Base-by-base conservation (phyloP, 148 eudicot species). In the Rhododendron mucronatum region DNA sequence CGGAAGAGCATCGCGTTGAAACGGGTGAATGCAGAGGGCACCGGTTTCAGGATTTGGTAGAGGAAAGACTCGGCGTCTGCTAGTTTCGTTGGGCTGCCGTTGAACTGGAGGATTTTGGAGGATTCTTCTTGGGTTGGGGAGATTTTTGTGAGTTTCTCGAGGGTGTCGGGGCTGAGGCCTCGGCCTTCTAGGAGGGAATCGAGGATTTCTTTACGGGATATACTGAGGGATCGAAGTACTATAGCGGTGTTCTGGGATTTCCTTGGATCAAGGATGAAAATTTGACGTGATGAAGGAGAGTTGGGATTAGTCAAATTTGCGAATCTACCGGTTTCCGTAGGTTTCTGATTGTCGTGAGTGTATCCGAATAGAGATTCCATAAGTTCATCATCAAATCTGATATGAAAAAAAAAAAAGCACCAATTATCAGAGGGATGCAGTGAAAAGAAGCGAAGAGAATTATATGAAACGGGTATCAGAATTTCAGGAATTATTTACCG, bases 41-140 rank as follows among this genome's bases (percentile, higher is more conserved):
- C 78, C 2, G 90, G 84, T 83, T 87, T 90, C 39, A 91, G 86
- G 63, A 91, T 88, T 26, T 86, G 78, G 85, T 88, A 90, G 30
- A 93, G 91, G 89, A 93, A 93, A 7, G 92, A 91, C 74, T 93
- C 95, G n/a, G 95, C 94, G 73, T 89, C 91, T 7, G 94, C 94
- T 6, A 93, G 92, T 59, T 87, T 90, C 26, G 91, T 83, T 12
- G 90, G 90, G 87, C 91, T 89, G 2, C 92, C 95, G 9, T 89
- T 82, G 76, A 92, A 93, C 59, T 91, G 88, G 23, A 92, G 87
- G 85, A 93, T 91, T 83, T 74, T 91, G 45, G 87, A 67, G 71
- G 57, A 81, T 90, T 93, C 95, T 65, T 92, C 94, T 86, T 59
- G 74, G 63, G 94, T 89, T 65, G 94, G 94, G 83, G 91, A 86